These are phyloP conservation scores for Pinus albicaulis DNA, from an alignment of 75 land plant species.

Conservation along the genomic window DNA sequence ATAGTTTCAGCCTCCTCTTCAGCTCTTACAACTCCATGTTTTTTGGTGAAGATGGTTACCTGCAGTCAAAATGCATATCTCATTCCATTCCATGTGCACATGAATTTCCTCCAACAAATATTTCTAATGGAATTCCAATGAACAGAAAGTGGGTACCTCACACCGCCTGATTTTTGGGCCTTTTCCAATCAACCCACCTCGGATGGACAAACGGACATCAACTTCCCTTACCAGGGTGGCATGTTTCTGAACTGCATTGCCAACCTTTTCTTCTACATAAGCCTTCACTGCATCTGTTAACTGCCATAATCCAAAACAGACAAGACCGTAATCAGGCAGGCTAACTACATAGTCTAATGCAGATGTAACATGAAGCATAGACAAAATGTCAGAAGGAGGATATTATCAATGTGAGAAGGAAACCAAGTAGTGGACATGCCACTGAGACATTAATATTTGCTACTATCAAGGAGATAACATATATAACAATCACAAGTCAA, in stretches of 20 bases:
- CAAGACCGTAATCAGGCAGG: slow-evolving; percentile 10
- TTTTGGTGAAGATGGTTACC: slow-evolving; percentile 93
- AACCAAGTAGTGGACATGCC: neutral
- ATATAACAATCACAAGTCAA: too few species aligned
- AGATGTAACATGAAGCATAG: neutral
- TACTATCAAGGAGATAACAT: neutral
- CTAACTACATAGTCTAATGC: neutral
- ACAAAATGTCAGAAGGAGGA: neutral
- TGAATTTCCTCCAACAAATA: neutral
- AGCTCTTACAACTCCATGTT: slow-evolving; percentile 88
- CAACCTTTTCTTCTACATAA: slow-evolving; percentile 87
- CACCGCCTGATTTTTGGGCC: slow-evolving; percentile 77
- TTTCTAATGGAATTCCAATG: neutral
- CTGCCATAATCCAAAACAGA: slow-evolving; percentile 23
- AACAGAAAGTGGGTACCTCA: slow-evolving; percentile 56
- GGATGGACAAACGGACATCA: slow-evolving; percentile 83
- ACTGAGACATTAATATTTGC: too few species aligned
- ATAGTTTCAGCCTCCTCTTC: slow-evolving; percentile 81
- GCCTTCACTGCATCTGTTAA: slow-evolving; percentile 62
- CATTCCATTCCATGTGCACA: neutral
- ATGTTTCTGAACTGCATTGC: slow-evolving; percentile 91
- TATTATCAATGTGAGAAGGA: neutral
- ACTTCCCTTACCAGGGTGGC: slow-evolving; percentile 78
- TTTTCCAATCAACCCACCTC: slow-evolving; percentile 84
- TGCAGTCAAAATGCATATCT: slow-evolving; percentile 10